Base-by-base conservation (phyloP, 2,329 filamentous ascomycete genomes). In the Didymella exigua region DNA sequence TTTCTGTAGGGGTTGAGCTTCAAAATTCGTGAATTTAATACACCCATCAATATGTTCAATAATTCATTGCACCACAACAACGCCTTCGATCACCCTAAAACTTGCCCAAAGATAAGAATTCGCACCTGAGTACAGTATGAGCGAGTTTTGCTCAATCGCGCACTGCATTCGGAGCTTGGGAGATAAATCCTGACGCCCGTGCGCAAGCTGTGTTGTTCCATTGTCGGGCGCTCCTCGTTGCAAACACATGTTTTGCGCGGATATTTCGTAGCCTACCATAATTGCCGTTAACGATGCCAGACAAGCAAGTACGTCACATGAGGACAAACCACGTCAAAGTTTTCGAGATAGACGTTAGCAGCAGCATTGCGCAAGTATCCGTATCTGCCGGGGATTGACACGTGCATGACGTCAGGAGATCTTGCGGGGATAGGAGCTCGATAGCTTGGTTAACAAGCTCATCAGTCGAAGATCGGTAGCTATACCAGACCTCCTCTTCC, bases 311-410 rank as follows among this genome's bases (percentile, higher is more conserved):
- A 26, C 27, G 31, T 44, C 24, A 27, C 26, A 16, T 19, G 19
- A 6, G 14, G 27, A 13, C 27, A 21, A 38, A 13, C 31, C 44
- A 38, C 31, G 26, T 30, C 14, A 5, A 26, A 14, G 9, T 14
- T 27, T 9, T 54, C 5, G 24, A 21, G 16, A 38, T 24, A 6
- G 23, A 41, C 7, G 21, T 4, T 36, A 27, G 26, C 34, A 24
- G 14, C 23, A 30, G 27, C 41, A 3, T 36, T 43, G 46, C 46
- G 30, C 38, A 40, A 30, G 27, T 13, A 11, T 50, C 52, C 46
- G 52, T 27, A 27, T 34, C 41, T 55, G 52, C 46, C 52, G 52
- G 36, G 42, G 47, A 16, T 50, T 50, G 52, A 55, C 52, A 55
- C 19, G 40, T 31, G 42, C 14, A 45, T 55, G 52, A 55, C 52